Conservation (phyloP, 768 basidiomycete genomes). For the Leccinum obscurum region DNA sequence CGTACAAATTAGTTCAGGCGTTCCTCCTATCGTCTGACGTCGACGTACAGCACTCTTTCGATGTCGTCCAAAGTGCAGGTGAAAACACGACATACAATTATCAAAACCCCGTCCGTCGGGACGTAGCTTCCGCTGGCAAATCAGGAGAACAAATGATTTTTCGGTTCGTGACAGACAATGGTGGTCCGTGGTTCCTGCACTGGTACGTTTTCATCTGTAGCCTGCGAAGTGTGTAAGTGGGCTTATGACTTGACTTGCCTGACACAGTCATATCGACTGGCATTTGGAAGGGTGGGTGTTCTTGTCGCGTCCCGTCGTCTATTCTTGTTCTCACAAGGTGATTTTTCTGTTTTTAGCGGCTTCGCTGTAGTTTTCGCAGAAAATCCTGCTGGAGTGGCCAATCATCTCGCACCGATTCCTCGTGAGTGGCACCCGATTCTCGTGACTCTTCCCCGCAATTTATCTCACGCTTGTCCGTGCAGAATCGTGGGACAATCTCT, state of each 20-base stretch:
- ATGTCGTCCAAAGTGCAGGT: slow-evolving; percentile 36
- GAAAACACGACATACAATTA: slow-evolving; percentile 30
- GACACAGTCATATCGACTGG: slow-evolving; percentile 31
- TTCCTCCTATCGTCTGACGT: not conserved
- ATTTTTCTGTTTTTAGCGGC: slow-evolving; percentile 14
- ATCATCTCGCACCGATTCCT: slow-evolving; percentile 17
- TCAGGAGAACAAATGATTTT: slow-evolving; percentile 47
- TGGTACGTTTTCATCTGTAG: not conserved
- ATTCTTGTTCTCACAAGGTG: not conserved
- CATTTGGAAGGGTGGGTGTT: slow-evolving; percentile 25
- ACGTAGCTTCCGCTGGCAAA: slow-evolving; percentile 26
- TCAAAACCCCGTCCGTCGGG: slow-evolving; percentile 39
- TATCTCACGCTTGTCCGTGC: not conserved
- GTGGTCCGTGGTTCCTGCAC: slow-evolving; percentile 53
- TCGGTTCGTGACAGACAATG: slow-evolving; percentile 62
- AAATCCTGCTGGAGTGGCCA: slow-evolving; percentile 18
- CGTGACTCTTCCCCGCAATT: not conserved
- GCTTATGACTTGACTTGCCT: not conserved
- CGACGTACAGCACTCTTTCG: slow-evolving; percentile 34
- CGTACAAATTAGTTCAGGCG: not conserved
- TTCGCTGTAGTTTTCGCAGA: slow-evolving; percentile 31
- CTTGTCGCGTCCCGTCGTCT: not conserved
- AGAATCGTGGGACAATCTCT: slow-evolving; percentile 30
- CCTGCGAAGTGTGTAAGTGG: not conserved
- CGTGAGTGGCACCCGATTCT: slow-evolving; percentile 8